Base-by-base conservation (phyloP, 352 stramenopile genomes). In the Halophytophthora batemanensis region DNA sequence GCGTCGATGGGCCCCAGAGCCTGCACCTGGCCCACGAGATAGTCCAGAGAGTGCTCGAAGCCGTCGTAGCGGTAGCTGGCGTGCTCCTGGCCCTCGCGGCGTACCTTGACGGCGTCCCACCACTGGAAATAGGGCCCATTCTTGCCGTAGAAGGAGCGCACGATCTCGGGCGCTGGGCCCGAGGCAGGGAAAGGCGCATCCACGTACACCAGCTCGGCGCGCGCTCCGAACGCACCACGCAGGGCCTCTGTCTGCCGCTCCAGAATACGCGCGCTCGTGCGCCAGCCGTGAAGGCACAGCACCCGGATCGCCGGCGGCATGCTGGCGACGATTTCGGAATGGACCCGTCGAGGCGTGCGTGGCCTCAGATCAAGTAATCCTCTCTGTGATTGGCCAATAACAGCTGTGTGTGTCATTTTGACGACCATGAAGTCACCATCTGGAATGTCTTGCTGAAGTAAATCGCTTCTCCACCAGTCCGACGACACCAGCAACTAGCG, bases 251-350 rank as follows among this genome's bases (percentile, higher is more conserved):
- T 81, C 63, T 93, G 82, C 12, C 69, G 50, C 48, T 72, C 37
- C 37, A 91, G 67, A 38, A 93, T 77, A 35, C 50, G 59, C n/a
- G 59, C 61, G 59, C 83, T 93, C 15, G 82, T 93, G 47, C 82
- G 76, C 76, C 76, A 93, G 17, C 82, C 80, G 43, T 93, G 82
- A 17, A 92, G 73, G 33, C 82, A 92, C 29, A 92, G 64, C 59
- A 90, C 74, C 18, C 82, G 82, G 50, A 92, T 76, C 40, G 74
- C 67, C 0, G 45, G 59, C 2, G 34, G 19, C 57, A 71, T 74
- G 49, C 49, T 50, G n/a, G n/a, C n/a, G n/a, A n/a, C n/a, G n/a
- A n/a, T 12, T 29, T 41, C 45, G 54, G 28, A 46, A 38, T 29
- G 22, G 39, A 46, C n/a, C 37, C n/a, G 23, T 29, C 35, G 25